Conservation (phyloP, 441 rosid genomes). For the Rhodomyrtus psidioides region DNA sequence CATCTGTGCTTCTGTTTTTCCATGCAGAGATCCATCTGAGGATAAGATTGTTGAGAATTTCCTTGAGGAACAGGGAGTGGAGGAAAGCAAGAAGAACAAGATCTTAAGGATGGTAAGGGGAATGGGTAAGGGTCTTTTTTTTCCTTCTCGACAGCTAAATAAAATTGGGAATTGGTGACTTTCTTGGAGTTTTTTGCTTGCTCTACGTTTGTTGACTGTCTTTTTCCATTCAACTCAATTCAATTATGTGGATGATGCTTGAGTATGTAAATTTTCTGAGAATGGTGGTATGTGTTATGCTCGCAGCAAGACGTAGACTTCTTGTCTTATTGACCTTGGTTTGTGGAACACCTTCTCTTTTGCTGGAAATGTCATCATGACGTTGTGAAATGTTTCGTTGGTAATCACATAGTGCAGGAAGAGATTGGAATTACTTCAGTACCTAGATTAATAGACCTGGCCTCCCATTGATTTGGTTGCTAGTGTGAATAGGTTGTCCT, state of each 20-base stretch:
- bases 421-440: background rate
- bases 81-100: conserved; percentile 47
- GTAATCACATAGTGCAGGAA: background rate
- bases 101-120: conserved; percentile 54
- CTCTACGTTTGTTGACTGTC: background rate
- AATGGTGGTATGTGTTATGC: background rate
- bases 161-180: background rate
- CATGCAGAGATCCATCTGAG: conserved; percentile 54
- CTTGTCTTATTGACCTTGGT: background rate
- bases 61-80: conserved; percentile 57
- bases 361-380: too few species aligned
- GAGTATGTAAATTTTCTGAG: background rate
- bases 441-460: background rate
- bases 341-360: background rate
- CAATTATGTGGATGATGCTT: background rate
- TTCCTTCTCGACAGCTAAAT: background rate
- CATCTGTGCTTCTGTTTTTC: background rate
- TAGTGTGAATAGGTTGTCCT: background rate
- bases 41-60: conserved; percentile 63
- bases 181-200: background rate
- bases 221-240: background rate
- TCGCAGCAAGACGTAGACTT: background rate
- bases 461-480: background rate
- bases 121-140: conserved; percentile 40
- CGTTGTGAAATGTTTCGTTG: background rate